Base-by-base conservation (phyloP, 306 rosid species). In the Canavalia gladiata region DNA sequence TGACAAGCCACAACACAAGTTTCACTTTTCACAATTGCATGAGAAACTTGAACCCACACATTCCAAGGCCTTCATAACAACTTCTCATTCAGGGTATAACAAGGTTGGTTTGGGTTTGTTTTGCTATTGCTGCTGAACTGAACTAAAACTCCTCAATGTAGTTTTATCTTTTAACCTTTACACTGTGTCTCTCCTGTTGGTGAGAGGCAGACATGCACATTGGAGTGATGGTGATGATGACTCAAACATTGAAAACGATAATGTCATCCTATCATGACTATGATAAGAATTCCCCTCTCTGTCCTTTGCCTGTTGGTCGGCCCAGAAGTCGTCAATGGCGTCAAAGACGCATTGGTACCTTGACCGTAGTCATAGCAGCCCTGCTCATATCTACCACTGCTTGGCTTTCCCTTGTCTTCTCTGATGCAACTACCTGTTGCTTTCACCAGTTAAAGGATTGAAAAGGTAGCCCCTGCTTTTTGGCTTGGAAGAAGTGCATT, bases 401-500 rank as follows among this genome's bases (percentile, higher is more conserved):
- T 63, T 92, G 94, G 92, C 87, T 92, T 70, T 90, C 87, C 82
- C 88, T 92, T 9, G 86, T 92, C 63, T 90, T 90, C 87, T 90
- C 87, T 51, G 76, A 84, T 67, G 83, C 90, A 55, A 65, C 90
- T 50, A 67, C 89, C 39, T 81, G 76, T 41, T 90, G 91, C 78
- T 84, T 89, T 81, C 79, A 78, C 49, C 86, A 28, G 49, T 58
- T 90, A 60, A 88, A 72, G 76, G 84, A 81, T 56, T 83, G 86
- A 90, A 88, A 90, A 70, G 63, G 85, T 62, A 75, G 87, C 46
- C 77, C 82, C 75, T 68, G 68, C 46, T 45, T 77, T 55, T 78
- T 84, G 49, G 73, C 79, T 67, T 84, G 86, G 90, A 79, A 84
- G 67, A 81, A 81, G 78, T 69, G 77, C 33, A 9, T 51, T 82